These are phyloP conservation scores for Pseudopyricularia cyperi DNA, from an alignment of 2,329 filamentous ascomycete species.

Conservation along the genomic window DNA sequence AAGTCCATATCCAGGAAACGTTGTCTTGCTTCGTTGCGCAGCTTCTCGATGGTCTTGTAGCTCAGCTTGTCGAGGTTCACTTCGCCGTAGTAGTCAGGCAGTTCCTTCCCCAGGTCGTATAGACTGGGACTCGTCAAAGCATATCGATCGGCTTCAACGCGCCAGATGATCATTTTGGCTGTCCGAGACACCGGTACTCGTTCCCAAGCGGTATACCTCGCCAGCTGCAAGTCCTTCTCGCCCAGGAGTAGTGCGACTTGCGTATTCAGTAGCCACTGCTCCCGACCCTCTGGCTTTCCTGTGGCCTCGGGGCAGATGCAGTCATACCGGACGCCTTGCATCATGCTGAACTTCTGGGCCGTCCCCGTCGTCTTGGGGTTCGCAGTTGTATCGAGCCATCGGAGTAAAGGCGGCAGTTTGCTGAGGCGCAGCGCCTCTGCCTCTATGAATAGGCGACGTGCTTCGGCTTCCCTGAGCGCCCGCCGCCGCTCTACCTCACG, in stretches of 20 bases:
- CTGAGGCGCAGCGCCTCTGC: constrained; percentile 40
- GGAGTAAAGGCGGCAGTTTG: constrained; percentile 45
- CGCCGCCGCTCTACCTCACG: constrained; percentile 30
- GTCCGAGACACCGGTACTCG: constrained; percentile 36
- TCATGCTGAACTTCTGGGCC: constrained; percentile 40
- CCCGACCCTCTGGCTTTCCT: constrained; percentile 41
- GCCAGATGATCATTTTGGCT: constrained; percentile 48
- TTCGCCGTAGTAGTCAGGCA: constrained; percentile 37
- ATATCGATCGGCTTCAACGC: constrained; percentile 42
- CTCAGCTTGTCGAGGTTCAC: constrained; percentile 30
- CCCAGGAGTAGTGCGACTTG: constrained; percentile 51
- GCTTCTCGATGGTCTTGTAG: constrained; percentile 27
- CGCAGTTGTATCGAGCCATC: constrained; percentile 42
- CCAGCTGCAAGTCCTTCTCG: constrained; percentile 48
- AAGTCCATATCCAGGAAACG: constrained; percentile 45
- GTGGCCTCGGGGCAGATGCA: constrained; percentile 42
- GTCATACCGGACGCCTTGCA: constrained; percentile 51
- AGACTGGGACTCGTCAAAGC: constrained; percentile 36
- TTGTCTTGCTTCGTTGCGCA: constrained; percentile 36
- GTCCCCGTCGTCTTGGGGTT: constrained; percentile 37
- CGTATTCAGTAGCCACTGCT: constrained; percentile 54
- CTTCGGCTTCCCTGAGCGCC: constrained; percentile 35
- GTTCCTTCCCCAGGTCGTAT: constrained; percentile 38
- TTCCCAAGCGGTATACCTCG: constrained; percentile 48
- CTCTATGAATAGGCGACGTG: constrained; percentile 36